Conservation (phyloP, 2,329 filamentous ascomycete genomes). For the Penicillium psychrosexuale region DNA sequence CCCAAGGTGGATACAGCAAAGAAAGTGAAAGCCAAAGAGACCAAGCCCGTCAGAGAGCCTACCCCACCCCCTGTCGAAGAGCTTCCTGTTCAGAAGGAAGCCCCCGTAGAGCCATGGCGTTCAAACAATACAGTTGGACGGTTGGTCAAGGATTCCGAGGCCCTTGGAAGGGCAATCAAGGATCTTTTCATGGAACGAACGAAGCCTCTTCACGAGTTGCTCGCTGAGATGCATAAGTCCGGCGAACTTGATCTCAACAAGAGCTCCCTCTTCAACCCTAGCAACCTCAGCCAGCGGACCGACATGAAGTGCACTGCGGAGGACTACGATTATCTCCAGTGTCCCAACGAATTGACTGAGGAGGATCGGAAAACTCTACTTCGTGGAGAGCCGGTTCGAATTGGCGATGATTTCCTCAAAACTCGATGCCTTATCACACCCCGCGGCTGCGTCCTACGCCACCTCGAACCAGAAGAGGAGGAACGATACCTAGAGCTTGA, state of each 20-base stretch:
- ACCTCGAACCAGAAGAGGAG: slow-evolving; percentile 47
- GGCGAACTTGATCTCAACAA: slow-evolving; percentile 37
- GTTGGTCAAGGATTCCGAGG: slow-evolving; percentile 38
- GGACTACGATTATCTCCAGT: slow-evolving; percentile 41
- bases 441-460: slow-evolving; percentile 44
- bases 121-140: slow-evolving; percentile 42
- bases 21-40: slow-evolving; percentile 26
- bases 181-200: slow-evolving; percentile 43
- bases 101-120: slow-evolving; percentile 34
- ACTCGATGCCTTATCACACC: slow-evolving; percentile 46
- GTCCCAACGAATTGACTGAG: slow-evolving; percentile 40
- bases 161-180: slow-evolving; percentile 35
- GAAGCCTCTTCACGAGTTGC: slow-evolving; percentile 36
- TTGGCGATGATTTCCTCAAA: slow-evolving; percentile 40
- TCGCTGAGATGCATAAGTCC: slow-evolving; percentile 40
- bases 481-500: slow-evolving; percentile 46
- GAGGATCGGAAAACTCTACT: slow-evolving; percentile 43
- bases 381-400: slow-evolving; percentile 42
- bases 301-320: slow-evolving; percentile 43
- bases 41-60: slow-evolving; percentile 19
- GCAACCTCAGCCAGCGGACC: slow-evolving; percentile 40
- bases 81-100: slow-evolving; percentile 20
- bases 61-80: slow-evolving; percentile 22
- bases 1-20: slow-evolving; percentile 22
- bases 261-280: slow-evolving; percentile 41